Evolutionary conservation across 2,329 filamentous ascomycete genomes (phyloP).

Genomic region (Xylariales sp.): DNA sequence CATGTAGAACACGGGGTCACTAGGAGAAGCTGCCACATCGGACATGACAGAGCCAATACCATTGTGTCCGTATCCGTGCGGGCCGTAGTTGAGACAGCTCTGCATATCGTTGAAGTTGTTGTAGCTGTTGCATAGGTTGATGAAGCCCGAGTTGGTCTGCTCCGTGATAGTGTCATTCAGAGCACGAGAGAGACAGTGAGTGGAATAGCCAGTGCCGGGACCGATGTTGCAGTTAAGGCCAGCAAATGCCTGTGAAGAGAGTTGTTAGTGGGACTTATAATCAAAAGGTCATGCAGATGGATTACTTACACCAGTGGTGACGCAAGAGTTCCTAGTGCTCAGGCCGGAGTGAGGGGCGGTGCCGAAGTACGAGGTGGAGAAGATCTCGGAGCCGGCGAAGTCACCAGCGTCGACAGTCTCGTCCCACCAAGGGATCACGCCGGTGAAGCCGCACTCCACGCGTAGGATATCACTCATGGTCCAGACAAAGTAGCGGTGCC

Average conservation of each 20-base stretch:
- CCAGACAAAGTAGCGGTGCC: constrained; percentile 26
- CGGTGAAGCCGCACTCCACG: constrained; percentile 24
- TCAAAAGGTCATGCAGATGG: neutral
- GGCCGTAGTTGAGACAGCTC: constrained; percentile 14
- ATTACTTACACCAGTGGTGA: constrained; percentile 19
- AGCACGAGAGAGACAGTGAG: constrained; percentile 25
- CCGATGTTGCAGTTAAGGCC: constrained; percentile 13
- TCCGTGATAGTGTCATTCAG: constrained; percentile 20
- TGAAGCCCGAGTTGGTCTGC: constrained; percentile 14
- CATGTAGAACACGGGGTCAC: constrained; percentile 24
- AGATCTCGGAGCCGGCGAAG: constrained; percentile 21
- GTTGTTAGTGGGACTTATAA: constrained; percentile 3
- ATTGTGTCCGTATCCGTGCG: constrained; percentile 28
- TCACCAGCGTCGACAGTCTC: constrained; percentile 26
- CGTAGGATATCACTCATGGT: constrained; percentile 21
- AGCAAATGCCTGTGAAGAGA: constrained; percentile 13
- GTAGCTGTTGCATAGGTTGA: constrained; percentile 7
- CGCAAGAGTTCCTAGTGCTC: constrained; percentile 18
- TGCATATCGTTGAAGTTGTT: constrained; percentile 7
- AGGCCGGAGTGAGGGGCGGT: constrained; percentile 17
- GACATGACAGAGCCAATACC: constrained; percentile 25
- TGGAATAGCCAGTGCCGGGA: constrained; percentile 17
- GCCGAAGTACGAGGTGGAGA: constrained; percentile 23
- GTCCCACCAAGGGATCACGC: constrained; percentile 27
- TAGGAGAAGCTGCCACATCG: constrained; percentile 22